Evolutionary conservation across 1,284 basidiomycete genomes (phyloP).

Genomic region (Earliella scabrosa): DNA sequence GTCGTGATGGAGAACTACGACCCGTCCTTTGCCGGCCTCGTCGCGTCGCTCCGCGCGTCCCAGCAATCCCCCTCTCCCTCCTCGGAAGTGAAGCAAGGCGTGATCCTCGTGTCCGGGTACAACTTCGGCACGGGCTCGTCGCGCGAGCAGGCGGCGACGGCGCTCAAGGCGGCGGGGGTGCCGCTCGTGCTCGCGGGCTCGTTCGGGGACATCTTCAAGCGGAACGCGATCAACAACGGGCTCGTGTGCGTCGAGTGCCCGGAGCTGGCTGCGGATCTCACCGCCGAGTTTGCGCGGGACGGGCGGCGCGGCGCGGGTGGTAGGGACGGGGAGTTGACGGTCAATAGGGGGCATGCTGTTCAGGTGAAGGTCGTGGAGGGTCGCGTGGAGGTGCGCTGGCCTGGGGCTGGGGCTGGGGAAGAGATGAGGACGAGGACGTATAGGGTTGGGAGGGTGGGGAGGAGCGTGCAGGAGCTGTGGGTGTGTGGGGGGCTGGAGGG

Average conservation of each 20-base stretch:
- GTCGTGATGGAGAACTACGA: conserved; percentile 99
- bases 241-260: conserved; percentile 95
- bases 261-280: conserved; percentile 87
- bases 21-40: conserved; percentile 79
- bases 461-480: conserved; percentile 94
- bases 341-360: conserved; percentile 71
- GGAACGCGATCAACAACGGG: conserved; percentile 99
- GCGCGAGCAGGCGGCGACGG: conserved; percentile 98
- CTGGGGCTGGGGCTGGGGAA: conserved; percentile 48
- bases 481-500: conserved; percentile 82
- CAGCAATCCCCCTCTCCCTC: conserved; percentile 26
- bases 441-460: conserved; percentile 75
- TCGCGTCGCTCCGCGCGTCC: conserved; percentile 59
- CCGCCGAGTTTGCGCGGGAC: conserved; percentile 71
- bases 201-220: conserved; percentile 99
- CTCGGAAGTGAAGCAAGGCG: conserved; percentile 50
- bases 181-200: conserved; percentile 95
- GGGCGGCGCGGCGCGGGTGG: conserved; percentile 81
- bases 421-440: conserved; percentile 69
- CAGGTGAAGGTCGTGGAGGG: conserved; percentile 76
- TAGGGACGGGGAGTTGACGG: conserved; percentile 78
- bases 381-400: conserved; percentile 54
- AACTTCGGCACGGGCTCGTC: conserved; percentile 99
- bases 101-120: conserved; percentile 91
- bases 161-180: conserved; percentile 92